Evolutionary conservation across 345 rosid genomes (phyloP).

Genomic region (Rhodamnia rubescens): DNA sequence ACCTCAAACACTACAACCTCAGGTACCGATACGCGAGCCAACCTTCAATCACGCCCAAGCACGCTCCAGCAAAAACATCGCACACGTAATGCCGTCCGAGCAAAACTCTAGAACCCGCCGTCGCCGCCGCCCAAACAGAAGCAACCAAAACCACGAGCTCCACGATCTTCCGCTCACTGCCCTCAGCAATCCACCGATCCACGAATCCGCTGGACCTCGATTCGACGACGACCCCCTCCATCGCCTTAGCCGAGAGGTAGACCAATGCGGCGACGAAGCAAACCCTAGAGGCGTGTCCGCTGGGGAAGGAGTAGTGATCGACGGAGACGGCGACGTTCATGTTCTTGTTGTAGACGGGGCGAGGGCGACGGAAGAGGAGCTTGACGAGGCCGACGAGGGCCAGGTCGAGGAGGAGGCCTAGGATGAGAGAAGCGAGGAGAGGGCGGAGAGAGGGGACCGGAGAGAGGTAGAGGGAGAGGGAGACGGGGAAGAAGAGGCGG

Average conservation of each 20-base stretch:
- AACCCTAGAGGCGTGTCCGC: constrained; percentile 91
- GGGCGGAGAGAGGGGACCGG: constrained; percentile 23
- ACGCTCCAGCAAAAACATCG: constrained; percentile 66
- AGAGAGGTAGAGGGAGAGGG: constrained; percentile 48
- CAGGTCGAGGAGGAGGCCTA: constrained; percentile 79
- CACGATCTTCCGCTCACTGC: not conserved
- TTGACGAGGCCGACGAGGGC: constrained; percentile 60
- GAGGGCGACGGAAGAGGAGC: constrained; percentile 63
- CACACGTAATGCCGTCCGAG: constrained; percentile 69
- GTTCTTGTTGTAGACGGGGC: constrained; percentile 74
- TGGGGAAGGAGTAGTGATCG: constrained; percentile 84
- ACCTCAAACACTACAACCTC: constrained; percentile 5
- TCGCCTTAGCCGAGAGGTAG: constrained; percentile 18
- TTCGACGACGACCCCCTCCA: not conserved
- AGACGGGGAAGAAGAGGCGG: constrained; percentile 65
- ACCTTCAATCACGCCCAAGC: constrained; percentile 58
- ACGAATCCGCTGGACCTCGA: constrained; percentile 1
- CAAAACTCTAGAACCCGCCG: constrained; percentile 66
- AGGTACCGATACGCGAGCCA: constrained; percentile 31
- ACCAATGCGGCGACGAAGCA: constrained; percentile 52
- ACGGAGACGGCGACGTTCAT: constrained; percentile 63
- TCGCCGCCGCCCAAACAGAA: constrained; percentile 58
- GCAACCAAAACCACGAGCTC: constrained; percentile 14
- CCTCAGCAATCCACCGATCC: constrained; percentile 6
- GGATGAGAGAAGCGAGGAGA: constrained; percentile 42